Percentiles rank a stretch among this genome's conserved stretches.
Conservation (phyloP, 2,329 filamentous ascomycete genomes). For the Pestalotiopsis sp. region DNA sequence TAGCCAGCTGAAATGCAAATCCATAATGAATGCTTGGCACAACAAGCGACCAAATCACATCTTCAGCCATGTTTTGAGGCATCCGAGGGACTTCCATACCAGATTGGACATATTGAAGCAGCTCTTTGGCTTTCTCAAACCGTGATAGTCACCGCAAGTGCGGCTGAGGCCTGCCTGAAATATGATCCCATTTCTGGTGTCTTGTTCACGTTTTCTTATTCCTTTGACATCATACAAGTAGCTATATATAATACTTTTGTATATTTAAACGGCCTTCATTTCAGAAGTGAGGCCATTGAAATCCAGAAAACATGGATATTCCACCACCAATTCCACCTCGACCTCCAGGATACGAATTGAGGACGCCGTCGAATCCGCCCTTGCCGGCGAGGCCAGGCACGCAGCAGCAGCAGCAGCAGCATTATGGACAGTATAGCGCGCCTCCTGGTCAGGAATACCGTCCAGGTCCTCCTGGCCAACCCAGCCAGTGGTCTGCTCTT, state of each 20-base stretch:
- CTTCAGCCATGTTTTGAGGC: background rate
- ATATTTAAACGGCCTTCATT: background rate
- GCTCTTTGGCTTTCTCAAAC: background rate
- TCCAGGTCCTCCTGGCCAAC: background rate
- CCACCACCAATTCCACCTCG: slow-evolving; percentile 23
- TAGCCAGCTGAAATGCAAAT: slow-evolving; percentile 4
- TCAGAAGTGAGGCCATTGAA: background rate
- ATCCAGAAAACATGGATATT: slow-evolving; percentile 9
- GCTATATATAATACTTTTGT: background rate
- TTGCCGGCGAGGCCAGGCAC: background rate
- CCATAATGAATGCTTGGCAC: slow-evolving; percentile 6
- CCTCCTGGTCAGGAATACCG: background rate
- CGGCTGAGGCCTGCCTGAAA: background rate
- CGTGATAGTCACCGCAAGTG: background rate
- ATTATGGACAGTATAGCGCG: background rate
- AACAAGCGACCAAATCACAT: background rate
- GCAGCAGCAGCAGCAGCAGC: background rate
- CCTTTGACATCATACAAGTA: no score
- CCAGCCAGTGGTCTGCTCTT: slow-evolving; percentile 15
- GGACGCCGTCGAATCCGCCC: slow-evolving; percentile 9
- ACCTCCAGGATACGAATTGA: slow-evolving; percentile 22
- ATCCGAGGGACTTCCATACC: slow-evolving; percentile 27
- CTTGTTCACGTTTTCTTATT: background rate
- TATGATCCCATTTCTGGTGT: no score
- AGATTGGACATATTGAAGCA: background rate